Base-by-base conservation (phyloP, 2,329 filamentous ascomycete species). In the Colletotrichum sansevieriae region DNA sequence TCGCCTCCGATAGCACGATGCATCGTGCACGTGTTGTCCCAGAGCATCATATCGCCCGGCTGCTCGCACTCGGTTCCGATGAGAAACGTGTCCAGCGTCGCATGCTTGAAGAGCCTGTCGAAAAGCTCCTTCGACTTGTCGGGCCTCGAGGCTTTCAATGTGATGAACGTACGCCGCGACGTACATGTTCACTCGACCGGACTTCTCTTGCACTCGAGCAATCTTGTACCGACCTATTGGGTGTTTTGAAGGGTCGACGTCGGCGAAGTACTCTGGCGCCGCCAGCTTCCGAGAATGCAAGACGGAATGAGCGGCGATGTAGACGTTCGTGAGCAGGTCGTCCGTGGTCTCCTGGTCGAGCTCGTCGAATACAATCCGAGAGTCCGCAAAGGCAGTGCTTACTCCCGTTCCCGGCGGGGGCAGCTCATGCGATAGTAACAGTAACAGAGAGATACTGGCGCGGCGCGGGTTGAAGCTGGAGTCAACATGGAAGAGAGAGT, bases 371-470 rank as follows among this genome's bases (percentile, higher is more conserved):
- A 86, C 85, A 0, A 81, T 79, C 4, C 86, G 77, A 2, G 83
- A 82, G 73, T 89, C 86, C 3, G 83, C 83, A 70, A 86, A 88
- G 18, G 83, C 83, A 1, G 85, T 88, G 51, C 82, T n/a, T n/a
- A 85, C 86, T 11, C 85, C 85, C 0, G 76, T 79, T 3, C 79
- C 79, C 0, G 75, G 63, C 0, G 85, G 85, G 0, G 86, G 86
- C 6, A 88, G 78, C 63, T 79, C 75, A 29, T 82, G 80, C 3
- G 86, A 85, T 4, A 81, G 80, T 0, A 88, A 78, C 11, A 81
- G 80, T 0, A 88, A 78, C 11, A 88, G 77, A 8, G 83, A 87
- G 76, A 83, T 85, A 0, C 80, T 81, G 0, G 85, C 83, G 13
- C 87, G 81, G 3, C 83, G 83, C 8, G 85, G 84, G 72, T 88